A percentile compares a stretch with the other conserved stretches of the same genome.
Evolutionary conservation across 352 stramenopile species (phyloP).

Genomic region (Phytopythium boreale): DNA sequence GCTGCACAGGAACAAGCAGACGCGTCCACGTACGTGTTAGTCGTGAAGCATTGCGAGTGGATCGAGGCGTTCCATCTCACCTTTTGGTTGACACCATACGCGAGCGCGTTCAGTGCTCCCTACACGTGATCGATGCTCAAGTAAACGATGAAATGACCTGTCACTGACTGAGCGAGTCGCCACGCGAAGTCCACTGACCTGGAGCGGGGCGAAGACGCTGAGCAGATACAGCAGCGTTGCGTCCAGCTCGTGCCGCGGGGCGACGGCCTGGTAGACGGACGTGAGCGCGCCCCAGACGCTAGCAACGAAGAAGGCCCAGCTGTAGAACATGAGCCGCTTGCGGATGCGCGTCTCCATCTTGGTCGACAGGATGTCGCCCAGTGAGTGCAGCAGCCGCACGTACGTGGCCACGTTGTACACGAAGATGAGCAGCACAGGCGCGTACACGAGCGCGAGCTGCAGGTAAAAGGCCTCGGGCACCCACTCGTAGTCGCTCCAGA

Average conservation of each 20-base stretch:
- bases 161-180: not conserved
- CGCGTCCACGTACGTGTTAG: not conserved
- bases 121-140: constrained; percentile 5
- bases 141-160: not conserved
- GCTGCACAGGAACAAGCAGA: constrained; percentile 8
- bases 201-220: constrained; percentile 65
- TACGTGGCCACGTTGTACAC: constrained; percentile 65
- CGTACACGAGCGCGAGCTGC: constrained; percentile 66
- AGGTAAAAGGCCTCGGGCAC: constrained; percentile 39
- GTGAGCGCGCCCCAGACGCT: constrained; percentile 44
- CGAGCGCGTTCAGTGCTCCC: constrained; percentile 55
- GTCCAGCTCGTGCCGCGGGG: constrained; percentile 41
- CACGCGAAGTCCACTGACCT: constrained; percentile 27
- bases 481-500: constrained; percentile 63
- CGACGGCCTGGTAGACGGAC: constrained; percentile 47
- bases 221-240: constrained; percentile 54
- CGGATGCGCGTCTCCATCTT: constrained; percentile 68
- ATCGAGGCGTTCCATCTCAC: constrained; percentile 13
- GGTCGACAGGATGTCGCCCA: constrained; percentile 64
- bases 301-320: constrained; percentile 47
- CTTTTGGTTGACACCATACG: constrained; percentile 64
- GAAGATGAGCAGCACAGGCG: constrained; percentile 41
- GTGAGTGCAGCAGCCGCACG: constrained; percentile 49
- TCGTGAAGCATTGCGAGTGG: not conserved
- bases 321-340: constrained; percentile 63